Evolutionary conservation across 108 stramenopile species (phyloP), one percentile per base, ranked within the genome.

Genomic region (Pseudonitzschia pungens): DNA sequence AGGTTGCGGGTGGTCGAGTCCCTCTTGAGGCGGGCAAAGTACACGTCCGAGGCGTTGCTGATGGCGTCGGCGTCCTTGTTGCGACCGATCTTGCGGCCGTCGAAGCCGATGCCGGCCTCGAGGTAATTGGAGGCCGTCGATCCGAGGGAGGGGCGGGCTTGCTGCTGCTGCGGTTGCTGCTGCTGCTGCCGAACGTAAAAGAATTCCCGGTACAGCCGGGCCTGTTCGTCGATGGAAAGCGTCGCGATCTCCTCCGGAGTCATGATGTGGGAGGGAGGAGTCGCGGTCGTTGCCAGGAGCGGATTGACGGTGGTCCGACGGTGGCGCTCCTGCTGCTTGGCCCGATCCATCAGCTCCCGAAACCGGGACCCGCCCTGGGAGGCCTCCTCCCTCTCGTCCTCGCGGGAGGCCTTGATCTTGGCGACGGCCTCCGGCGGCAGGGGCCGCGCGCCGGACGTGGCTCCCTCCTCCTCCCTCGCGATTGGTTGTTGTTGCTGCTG

Each of bases 1-100:
- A 70, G n/a, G 31, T 83, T 90, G 8, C 92, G 77, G 31, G 85
- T 78, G 28, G 85, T 80, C 21, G 89, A 90, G 77, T 93, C 92
- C 42, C 85, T 83, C 73, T 93, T 93, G 56, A 93, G 74, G 52
- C 87, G 88, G 0, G 89, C 92, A 79, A 93, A 86, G 78, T 93
- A 93, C 26, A 86, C 76, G 62, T 93, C 92, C 50, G 89, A 82
- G 2, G 85, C 78, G 69, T 93, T 93, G 59, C 79, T 63, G 57
- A 93, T 84, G 52, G 81, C 58, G 75, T 86, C 88, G 12, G 88
- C 77, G 69, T 89, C 88, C 14, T 69, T 53, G 45, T 91, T 91
- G 60, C 78, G 84, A 14, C 87, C 86, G 55, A 72, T 67, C 24
- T 75, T 77, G 43, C 83, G 81, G 22, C 83, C 77, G 21, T 72